Base-by-base conservation (phyloP, 345 rosid species). In the Hirschfeldia incana region DNA sequence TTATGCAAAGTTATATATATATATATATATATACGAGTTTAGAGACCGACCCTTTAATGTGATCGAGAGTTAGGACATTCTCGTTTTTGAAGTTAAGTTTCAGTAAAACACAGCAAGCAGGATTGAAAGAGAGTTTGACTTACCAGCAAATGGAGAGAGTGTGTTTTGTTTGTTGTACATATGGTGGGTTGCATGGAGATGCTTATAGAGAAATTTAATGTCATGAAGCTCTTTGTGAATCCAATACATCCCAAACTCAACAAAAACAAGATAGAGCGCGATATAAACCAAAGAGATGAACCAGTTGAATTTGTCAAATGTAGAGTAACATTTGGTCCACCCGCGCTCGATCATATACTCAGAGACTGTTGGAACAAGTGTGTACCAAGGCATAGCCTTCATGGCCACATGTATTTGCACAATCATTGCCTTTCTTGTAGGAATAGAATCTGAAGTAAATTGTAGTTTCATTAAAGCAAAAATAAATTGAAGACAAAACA, bases 91-190 rank as follows among this genome's bases (percentile, higher is more conserved):
- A 29, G 32, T 29, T 29, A 29, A 29, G 32, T 29, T 29, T 29
- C 32, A 4, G 32, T 29, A 29, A 29, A 29, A 29, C 32, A 29
- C 32, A 2, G 32, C 32, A 29, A 29, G 32, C 2, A 29, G 32
- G 32, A 29, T 29, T 29, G 32, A 29, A 29, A 29, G 55, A 46
- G 51, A 3, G 51, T 4, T 12, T 12, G 51, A 58, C 85, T 76
- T 84, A 95, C 99, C 99, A 5, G 98, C 99, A 85, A 91, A 95
- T 1, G 96, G 99, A 69, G 98, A 95, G 30, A 95, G 93, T 49
- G 98, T 95, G 63, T 93, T 93, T 82, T 93, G 97, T 90, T 95
- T 95, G 84, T 95, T 93, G 88, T 93, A 95, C 84, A 95, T 88
- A 69, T 93, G 99, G 75, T 95, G 98, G 6, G 93, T 90, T 0